Conservation (phyloP, 169 alveolate species). For the Babesia ovis region DNA sequence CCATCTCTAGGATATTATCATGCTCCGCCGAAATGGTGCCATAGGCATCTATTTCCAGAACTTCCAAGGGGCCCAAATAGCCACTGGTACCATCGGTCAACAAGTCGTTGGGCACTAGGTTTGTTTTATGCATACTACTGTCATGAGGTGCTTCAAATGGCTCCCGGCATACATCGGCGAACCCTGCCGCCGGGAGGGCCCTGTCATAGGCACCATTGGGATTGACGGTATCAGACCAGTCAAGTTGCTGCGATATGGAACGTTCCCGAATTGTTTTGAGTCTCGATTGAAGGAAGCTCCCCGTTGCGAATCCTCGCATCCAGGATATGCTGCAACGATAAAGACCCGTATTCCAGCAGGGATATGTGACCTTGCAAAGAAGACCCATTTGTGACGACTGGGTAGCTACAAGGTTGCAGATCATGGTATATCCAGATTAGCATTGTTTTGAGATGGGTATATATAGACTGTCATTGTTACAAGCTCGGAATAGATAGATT, state of each 20-base stretch:
- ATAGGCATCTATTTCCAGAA: conserved; percentile 39
- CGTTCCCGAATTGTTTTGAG: conserved; percentile 57
- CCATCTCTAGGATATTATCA: conserved; percentile 31
- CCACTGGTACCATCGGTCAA: conserved; percentile 4
- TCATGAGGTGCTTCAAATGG: conserved; percentile 16
- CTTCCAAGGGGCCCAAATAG: conserved; percentile 37
- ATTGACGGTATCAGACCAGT: conserved; percentile 25
- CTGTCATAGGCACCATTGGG: conserved; percentile 3
- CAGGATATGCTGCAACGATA: no score
- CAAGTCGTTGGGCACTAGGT: not conserved
- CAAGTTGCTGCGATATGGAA: conserved; percentile 54
- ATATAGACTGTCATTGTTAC: no score
- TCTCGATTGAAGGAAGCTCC: conserved; percentile 53
- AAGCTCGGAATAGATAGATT: no score
- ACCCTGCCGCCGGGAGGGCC: not conserved
- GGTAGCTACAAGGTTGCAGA: no score
- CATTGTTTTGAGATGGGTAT: no score
- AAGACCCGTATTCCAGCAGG: no score
- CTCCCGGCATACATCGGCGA: conserved; percentile 22
- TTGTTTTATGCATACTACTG: not conserved
- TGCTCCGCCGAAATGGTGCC: conserved; percentile 65
- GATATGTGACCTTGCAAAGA: no score
- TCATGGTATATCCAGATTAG: no score
- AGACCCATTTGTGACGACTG: no score
- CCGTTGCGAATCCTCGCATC: conserved; percentile 32